Conservation (phyloP, 805 yeast genomes). For the Dipodascus albidus region DNA sequence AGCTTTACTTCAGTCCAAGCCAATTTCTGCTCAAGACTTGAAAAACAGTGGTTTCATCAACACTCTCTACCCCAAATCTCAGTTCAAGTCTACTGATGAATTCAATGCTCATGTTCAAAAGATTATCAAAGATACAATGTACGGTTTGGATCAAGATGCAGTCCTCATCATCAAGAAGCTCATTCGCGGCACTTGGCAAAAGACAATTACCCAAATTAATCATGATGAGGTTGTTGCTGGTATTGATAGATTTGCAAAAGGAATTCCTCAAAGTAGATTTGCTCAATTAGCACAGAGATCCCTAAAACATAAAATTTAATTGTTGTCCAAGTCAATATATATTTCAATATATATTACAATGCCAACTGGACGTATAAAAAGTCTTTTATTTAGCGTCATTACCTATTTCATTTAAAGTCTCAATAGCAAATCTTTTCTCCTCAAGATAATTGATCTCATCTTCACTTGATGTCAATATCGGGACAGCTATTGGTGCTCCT, state of each 20-base stretch:
- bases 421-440: constrained; percentile 23
- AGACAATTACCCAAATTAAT: constrained; percentile 37
- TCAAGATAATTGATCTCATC: constrained; percentile 22
- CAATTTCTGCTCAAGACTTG: constrained; percentile 50
- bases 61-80: constrained; percentile 33
- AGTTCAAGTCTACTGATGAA: constrained; percentile 31
- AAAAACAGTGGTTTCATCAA: constrained; percentile 48
- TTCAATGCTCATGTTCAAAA: constrained; percentile 35
- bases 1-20: constrained; percentile 58
- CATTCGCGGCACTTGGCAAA: constrained; percentile 26
- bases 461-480: constrained; percentile 17
- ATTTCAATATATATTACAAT: not conserved
- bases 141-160: constrained; percentile 35
- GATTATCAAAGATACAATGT: constrained; percentile 30
- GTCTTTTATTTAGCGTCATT: not conserved
- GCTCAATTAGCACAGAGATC: constrained; percentile 39
- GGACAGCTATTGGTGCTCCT: constrained; percentile 20
- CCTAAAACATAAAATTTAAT: constrained; percentile 50
- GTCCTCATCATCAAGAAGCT: constrained; percentile 36
- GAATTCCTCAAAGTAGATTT: constrained; percentile 64
- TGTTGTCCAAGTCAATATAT: not conserved
- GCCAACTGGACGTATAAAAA: not conserved
- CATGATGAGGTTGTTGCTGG: constrained; percentile 62
- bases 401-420: constrained; percentile 17
- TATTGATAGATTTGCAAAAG: constrained; percentile 55